A percentile compares a stretch with the other conserved stretches of the same genome.
Conservation (phyloP, 148 eudicot species). For the Fagopyrum tataricum region DNA sequence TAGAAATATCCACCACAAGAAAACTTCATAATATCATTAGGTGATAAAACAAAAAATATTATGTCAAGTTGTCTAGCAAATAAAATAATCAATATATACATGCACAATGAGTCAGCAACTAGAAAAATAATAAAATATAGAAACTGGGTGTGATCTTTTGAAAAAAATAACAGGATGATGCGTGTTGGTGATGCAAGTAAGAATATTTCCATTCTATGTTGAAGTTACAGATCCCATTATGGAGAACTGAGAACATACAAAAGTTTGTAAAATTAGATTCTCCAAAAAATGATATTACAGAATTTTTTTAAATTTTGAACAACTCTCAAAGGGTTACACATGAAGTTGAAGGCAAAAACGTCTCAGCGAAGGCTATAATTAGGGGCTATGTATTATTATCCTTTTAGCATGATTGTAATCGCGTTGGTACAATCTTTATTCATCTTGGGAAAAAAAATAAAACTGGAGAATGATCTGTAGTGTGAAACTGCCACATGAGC, state of each 20-base stretch:
- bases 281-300: neutral
- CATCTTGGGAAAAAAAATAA: neutral
- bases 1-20: neutral
- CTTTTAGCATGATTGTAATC: neutral
- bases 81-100: neutral
- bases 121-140: neutral
- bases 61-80: neutral
- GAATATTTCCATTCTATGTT: neutral
- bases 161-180: neutral
- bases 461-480: neutral
- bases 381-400: neutral
- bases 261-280: neutral
- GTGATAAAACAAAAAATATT: neutral
- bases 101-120: neutral
- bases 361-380: neutral
- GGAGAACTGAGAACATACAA: neutral
- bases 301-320: neutral
- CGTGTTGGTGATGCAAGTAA: neutral
- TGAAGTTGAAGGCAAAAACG: neutral
- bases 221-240: neutral
- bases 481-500: neutral
- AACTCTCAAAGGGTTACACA: neutral
- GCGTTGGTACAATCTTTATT: neutral
- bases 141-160: neutral
- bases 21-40: neutral